These are phyloP conservation scores for Gossypioides kirkii DNA, from an alignment of 345 rosid genomes.

Conservation along the genomic window DNA sequence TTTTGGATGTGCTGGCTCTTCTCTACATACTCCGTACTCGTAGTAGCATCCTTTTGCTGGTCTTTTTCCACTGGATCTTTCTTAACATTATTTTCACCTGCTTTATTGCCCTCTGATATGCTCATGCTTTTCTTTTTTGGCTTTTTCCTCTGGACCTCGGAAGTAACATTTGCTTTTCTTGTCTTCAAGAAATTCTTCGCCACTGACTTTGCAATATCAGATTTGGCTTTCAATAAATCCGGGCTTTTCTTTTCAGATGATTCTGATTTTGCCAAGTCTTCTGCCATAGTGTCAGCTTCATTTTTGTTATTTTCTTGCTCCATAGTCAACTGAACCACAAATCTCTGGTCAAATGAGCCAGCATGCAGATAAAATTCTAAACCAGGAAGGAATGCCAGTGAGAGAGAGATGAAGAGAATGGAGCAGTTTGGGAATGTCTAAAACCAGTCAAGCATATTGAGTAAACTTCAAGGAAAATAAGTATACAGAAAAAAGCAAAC, in stretches of 20 bases:
- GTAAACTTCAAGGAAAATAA: not conserved
- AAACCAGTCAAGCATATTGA: not conserved
- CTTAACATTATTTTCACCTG: constrained; percentile 15
- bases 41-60: constrained; percentile 16
- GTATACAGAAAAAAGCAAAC: not conserved
- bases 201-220: constrained; percentile 36
- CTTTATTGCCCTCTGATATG: constrained; percentile 13
- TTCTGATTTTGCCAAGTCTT: constrained; percentile 26
- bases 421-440: not conserved
- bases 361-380: not conserved
- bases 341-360: not conserved
- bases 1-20: constrained; percentile 18
- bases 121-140: constrained; percentile 22
- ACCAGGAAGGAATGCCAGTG: not conserved
- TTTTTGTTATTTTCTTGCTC: constrained; percentile 30
- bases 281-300: constrained; percentile 19
- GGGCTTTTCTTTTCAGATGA: constrained; percentile 30
- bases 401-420: not conserved
- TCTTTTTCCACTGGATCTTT: constrained; percentile 29
- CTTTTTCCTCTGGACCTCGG: constrained; percentile 15
- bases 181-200: constrained; percentile 25
- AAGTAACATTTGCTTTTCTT: constrained; percentile 22
- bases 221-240: constrained; percentile 32
- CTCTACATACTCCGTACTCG: constrained; percentile 7
- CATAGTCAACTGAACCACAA: constrained; percentile 21